Evolutionary conservation across 208 protist genomes (phyloP).

Genomic region (Crithidia fasciculata): DNA sequence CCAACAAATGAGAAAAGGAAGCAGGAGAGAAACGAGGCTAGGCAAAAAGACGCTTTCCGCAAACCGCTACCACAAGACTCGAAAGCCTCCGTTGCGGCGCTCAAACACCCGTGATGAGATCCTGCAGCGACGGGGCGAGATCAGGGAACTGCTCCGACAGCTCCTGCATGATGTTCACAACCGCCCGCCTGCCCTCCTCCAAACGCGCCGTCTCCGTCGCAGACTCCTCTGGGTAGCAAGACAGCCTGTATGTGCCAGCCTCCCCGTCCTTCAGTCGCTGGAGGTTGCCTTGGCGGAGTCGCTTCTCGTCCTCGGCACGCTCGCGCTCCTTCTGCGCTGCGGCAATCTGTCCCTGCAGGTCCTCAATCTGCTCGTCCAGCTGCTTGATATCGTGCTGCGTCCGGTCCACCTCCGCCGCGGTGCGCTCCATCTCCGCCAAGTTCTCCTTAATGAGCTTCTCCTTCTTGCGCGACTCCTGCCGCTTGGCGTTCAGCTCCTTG

Average conservation of each 20-base stretch:
- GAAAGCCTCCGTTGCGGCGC: neutral
- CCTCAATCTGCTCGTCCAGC: slow-evolving; percentile 75
- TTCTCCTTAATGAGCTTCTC: slow-evolving; percentile 83
- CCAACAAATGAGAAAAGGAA: no score
- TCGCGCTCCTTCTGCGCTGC: slow-evolving; percentile 67
- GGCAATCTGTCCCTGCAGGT: slow-evolving; percentile 63
- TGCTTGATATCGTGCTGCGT: slow-evolving; percentile 72
- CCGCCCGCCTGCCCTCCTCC: slow-evolving; percentile 63
- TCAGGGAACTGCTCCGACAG: slow-evolving; percentile 76
- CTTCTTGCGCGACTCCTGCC: slow-evolving; percentile 83
- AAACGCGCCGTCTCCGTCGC: slow-evolving; percentile 51
- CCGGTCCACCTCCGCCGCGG: slow-evolving; percentile 73
- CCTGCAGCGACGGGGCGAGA: slow-evolving; percentile 64
- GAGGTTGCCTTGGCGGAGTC: slow-evolving; percentile 78
- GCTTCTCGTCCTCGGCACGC: slow-evolving; percentile 78
- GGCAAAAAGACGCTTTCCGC: no score
- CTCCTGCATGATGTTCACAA: slow-evolving; percentile 79
- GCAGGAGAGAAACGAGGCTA: no score
- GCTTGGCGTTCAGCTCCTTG: slow-evolving; percentile 88
- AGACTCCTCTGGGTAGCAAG: slow-evolving; percentile 69
- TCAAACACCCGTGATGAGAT: slow-evolving; percentile 63
- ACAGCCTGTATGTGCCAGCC: slow-evolving; percentile 83
- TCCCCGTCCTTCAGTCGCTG: slow-evolving; percentile 87
- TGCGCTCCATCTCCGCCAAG: slow-evolving; percentile 82
- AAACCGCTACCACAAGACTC: no score